Evolutionary conservation across 2,329 filamentous ascomycete species (phyloP).

Genomic region (Epichloe scottii): DNA sequence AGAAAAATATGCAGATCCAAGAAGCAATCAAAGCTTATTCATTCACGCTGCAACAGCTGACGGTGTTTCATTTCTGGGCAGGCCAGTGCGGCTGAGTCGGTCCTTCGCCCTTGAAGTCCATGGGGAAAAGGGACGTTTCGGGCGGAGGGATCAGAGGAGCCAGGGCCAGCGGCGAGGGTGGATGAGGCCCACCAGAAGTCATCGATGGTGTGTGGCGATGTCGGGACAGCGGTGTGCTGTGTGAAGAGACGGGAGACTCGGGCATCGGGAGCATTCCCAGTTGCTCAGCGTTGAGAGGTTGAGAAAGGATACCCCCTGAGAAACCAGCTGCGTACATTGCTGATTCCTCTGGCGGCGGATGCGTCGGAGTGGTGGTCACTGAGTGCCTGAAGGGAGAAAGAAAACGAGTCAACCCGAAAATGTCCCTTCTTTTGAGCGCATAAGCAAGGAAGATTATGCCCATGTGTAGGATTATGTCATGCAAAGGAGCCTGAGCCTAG

Average conservation of each 20-base stretch:
- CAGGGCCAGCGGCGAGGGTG: constrained; percentile 23
- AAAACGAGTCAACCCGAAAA: constrained; percentile 40
- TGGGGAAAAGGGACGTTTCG: background rate
- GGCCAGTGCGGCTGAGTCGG: background rate
- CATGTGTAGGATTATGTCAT: constrained; percentile 23
- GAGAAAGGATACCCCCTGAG: constrained; percentile 27
- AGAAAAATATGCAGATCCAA: constrained; percentile 10
- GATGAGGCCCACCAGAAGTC: constrained; percentile 20
- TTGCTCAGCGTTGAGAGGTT: constrained; percentile 30
- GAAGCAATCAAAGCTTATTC: constrained; percentile 11
- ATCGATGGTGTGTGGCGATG: constrained; percentile 26
- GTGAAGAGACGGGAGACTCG: constrained; percentile 29
- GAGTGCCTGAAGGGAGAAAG: constrained; percentile 34
- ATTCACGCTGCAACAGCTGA: constrained; percentile 10
- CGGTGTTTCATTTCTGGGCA: background rate
- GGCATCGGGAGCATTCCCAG: constrained; percentile 32
- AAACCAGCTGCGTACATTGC: constrained; percentile 23
- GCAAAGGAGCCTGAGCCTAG: constrained; percentile 32
- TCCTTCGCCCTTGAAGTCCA: constrained; percentile 21
- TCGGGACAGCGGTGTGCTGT: constrained; percentile 19
- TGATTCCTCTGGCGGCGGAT: constrained; percentile 31
- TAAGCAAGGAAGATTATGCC: constrained; percentile 18
- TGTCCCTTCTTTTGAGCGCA: constrained; percentile 21
- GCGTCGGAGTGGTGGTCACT: constrained; percentile 31
- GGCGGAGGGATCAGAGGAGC: constrained; percentile 15